A percentile compares a stretch with the other conserved stretches of the same genome.
phyloP scores from a whole-genome alignment of 768 basidiomycete species.

The Amanita phalloides region DNA sequence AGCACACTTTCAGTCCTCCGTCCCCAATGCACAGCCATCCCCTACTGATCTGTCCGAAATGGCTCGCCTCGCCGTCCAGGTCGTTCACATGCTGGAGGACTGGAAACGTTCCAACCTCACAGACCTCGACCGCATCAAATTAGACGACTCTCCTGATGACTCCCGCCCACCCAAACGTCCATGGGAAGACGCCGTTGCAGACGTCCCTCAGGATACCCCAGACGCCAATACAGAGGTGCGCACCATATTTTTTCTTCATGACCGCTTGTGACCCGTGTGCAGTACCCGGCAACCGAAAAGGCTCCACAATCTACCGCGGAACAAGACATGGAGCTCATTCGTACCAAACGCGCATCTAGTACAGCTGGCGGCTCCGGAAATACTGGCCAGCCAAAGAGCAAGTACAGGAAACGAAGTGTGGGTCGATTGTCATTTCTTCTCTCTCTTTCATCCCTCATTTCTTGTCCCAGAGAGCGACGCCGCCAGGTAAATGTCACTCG shows the following conservation, averaged over 20 bases:
- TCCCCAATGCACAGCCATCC: constrained; percentile 40
- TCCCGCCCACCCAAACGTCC: constrained; percentile 64
- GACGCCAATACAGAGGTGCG: constrained; percentile 25
- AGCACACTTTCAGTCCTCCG: constrained; percentile 34
- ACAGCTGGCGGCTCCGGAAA: constrained; percentile 42
- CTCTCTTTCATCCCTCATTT: constrained; percentile 3
- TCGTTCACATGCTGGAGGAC: constrained; percentile 60
- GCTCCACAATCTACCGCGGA: constrained; percentile 55
- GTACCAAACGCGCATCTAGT: constrained; percentile 69
- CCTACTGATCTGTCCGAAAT: constrained; percentile 56
- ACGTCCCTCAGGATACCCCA: constrained; percentile 20
- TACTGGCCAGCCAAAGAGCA: constrained; percentile 55
- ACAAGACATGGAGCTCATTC: constrained; percentile 79
- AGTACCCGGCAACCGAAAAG: constrained; percentile 14
- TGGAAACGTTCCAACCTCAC: constrained; percentile 33
- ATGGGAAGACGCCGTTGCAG: constrained; percentile 64
- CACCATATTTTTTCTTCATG: neutral
- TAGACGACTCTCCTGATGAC: constrained; percentile 19
- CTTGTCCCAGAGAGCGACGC: constrained; percentile 58
- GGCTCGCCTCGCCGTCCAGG: constrained; percentile 52
- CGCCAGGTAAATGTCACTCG: constrained; percentile 80
- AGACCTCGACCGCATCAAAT: constrained; percentile 24
- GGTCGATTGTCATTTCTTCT: constrained; percentile 22
- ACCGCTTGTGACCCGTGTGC: neutral
- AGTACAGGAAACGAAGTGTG: constrained; percentile 81